These are phyloP conservation scores for Ophiostoma novo-ulmi DNA, from an alignment of 2,329 filamentous ascomycete genomes.

Conservation along the genomic window DNA sequence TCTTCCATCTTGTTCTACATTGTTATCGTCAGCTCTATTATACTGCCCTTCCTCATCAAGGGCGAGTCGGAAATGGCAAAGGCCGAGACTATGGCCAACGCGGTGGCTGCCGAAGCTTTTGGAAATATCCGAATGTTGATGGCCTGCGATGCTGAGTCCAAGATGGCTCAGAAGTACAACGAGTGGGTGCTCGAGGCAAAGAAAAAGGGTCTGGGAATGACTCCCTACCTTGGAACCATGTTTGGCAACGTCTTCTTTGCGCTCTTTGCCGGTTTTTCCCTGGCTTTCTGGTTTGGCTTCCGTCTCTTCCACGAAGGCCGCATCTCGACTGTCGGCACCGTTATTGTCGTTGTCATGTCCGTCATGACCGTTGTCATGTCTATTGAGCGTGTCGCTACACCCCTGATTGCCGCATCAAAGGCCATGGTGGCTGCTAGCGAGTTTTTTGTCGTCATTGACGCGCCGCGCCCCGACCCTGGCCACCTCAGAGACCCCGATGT, in stretches of 20 bases:
- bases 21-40: slow-evolving; percentile 34
- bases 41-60: slow-evolving; percentile 54
- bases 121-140: slow-evolving; percentile 56
- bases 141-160: slow-evolving; percentile 56
- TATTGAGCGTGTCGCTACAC: slow-evolving; percentile 52
- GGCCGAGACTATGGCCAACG: slow-evolving; percentile 53
- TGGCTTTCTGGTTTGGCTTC: slow-evolving; percentile 60
- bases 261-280: slow-evolving; percentile 48
- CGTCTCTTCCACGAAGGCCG: slow-evolving; percentile 45
- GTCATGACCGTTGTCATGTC: slow-evolving; percentile 56
- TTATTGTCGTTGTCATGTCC: slow-evolving; percentile 54
- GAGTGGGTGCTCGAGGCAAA: slow-evolving; percentile 52
- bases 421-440: slow-evolving; percentile 54
- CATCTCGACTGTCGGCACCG: slow-evolving; percentile 46
- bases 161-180: slow-evolving; percentile 50
- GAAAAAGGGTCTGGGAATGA: slow-evolving; percentile 44
- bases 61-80: slow-evolving; percentile 43
- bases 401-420: slow-evolving; percentile 54
- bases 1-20: slow-evolving; percentile 43
- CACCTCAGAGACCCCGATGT: slow-evolving; percentile 47
- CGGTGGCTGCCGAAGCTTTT: slow-evolving; percentile 58
- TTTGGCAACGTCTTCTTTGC: slow-evolving; percentile 54
- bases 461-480: slow-evolving; percentile 39
- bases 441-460: slow-evolving; percentile 52
- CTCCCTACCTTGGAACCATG: slow-evolving; percentile 49